phyloP scores from a whole-genome alignment of 2,329 filamentous ascomycete species.

The Trichoderma aggressivum region DNA sequence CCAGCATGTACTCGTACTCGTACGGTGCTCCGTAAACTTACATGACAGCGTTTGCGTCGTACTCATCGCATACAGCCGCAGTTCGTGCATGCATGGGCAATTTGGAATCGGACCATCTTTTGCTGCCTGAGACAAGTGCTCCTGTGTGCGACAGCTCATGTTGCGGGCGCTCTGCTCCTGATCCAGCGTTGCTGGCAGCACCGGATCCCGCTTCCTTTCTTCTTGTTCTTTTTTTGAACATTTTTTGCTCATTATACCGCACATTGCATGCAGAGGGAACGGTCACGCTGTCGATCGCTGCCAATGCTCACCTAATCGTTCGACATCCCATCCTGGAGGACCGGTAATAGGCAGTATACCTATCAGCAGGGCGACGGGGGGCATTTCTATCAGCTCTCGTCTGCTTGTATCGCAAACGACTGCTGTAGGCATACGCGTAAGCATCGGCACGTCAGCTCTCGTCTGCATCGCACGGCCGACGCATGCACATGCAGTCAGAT shows the following conservation, averaged over 20 bases:
- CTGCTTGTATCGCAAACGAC: not conserved
- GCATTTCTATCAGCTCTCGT: not conserved
- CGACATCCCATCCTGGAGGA: not conserved
- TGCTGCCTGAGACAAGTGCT: not conserved
- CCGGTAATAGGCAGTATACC: not conserved
- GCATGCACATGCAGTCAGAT: conserved; percentile 17
- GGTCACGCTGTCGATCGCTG: not conserved
- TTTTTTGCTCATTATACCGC: not conserved
- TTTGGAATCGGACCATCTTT: conserved; percentile 9
- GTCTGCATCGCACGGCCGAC: conserved; percentile 4
- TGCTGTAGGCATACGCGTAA: not conserved
- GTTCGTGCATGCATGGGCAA: conserved; percentile 1
- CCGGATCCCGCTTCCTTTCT: not conserved
- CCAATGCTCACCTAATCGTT: not conserved
- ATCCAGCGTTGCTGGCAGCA: not conserved
- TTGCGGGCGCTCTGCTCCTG: not conserved
- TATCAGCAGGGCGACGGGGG: not conserved
- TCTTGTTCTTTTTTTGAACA: not conserved
- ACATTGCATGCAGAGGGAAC: not conserved
- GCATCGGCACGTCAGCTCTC: conserved; percentile 11
- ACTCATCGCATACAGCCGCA: conserved; percentile 7
- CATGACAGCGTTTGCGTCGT: not conserved
- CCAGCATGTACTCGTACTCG: not conserved
- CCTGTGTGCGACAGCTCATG: conserved; percentile 8
- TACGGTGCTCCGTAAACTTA: not conserved